Percentiles rank a stretch among this genome's conserved stretches.
These are phyloP conservation scores for Isochrysis galbana DNA, from an alignment of 78 protist species.

Conservation along the genomic window DNA sequence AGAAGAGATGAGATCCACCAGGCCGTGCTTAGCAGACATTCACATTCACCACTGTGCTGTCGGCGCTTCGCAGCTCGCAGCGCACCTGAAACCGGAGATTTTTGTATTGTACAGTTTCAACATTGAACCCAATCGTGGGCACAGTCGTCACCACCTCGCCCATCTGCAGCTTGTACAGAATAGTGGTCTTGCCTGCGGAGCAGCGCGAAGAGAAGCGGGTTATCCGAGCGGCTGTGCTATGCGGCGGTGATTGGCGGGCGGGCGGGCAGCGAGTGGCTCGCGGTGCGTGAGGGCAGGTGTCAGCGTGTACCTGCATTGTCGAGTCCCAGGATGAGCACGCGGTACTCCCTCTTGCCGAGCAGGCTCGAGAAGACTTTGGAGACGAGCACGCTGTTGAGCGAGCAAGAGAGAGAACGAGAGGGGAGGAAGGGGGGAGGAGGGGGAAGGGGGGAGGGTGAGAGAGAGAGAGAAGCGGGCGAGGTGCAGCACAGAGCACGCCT, in stretches of 20 bases:
- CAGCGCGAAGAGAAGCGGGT: not conserved
- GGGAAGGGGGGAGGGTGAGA: too few species aligned
- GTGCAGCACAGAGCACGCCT: too few species aligned
- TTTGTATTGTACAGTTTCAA: conserved; percentile 91
- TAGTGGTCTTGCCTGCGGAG: conserved; percentile 50
- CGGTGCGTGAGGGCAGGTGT: too few species aligned
- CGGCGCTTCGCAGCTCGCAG: too few species aligned
- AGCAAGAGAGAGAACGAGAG: too few species aligned
- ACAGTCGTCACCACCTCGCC: conserved; percentile 23
- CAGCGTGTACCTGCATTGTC: conserved; percentile 38
- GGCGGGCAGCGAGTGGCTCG: not conserved
- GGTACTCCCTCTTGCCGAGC: not conserved
- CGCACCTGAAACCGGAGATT: conserved; percentile 87
- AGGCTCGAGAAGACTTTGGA: not conserved
- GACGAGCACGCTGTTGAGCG: not conserved
- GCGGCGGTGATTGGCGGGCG: not conserved
- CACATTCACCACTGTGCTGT: too few species aligned
- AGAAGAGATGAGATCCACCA: too few species aligned
- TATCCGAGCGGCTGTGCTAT: not conserved
- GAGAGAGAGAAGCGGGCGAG: too few species aligned
- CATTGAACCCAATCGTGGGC: conserved; percentile 86
- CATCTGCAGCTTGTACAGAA: conserved; percentile 50
- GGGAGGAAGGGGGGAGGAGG: too few species aligned
- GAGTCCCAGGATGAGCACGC: conserved; percentile 53
- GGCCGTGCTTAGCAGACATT: too few species aligned